A percentile compares a stretch with the other conserved stretches of the same genome.
Evolutionary conservation across 306 rosid species (phyloP).

Genomic region (Cajanus cajan): DNA sequence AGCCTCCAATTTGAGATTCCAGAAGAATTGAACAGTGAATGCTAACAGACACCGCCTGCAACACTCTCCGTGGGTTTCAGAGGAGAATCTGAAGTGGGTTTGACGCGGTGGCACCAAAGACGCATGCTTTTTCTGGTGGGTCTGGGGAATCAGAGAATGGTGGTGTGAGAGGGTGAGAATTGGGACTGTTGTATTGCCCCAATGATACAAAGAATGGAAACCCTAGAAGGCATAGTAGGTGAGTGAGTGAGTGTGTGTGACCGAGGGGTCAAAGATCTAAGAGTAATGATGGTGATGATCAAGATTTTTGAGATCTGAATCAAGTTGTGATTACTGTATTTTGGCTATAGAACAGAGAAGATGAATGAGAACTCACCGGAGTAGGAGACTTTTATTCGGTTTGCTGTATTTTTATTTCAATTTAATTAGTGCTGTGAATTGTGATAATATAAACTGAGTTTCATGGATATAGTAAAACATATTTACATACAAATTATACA

Average conservation of each 20-base stretch:
- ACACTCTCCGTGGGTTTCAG: not conserved
- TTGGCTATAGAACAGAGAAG: not conserved
- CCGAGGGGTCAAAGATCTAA: not conserved
- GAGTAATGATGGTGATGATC: not conserved
- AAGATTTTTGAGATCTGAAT: conserved; percentile 31
- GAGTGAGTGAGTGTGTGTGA: not conserved
- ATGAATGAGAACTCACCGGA: not conserved
- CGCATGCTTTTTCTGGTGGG: not conserved
- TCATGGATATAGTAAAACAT: too few relatives aligned
- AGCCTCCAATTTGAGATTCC: conserved; percentile 14
- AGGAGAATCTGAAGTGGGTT: conserved; percentile 4
- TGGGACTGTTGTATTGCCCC: conserved; percentile 23
- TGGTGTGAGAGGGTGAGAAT: not conserved
- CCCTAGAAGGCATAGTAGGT: conserved; percentile 39
- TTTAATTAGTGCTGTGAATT: too few relatives aligned
- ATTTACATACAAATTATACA: too few relatives aligned
- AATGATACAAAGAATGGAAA: conserved; percentile 16
- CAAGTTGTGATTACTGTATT: not conserved
- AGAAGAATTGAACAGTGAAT: not conserved
- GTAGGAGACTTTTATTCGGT: not conserved
- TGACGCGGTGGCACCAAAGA: not conserved
- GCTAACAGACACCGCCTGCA: not conserved
- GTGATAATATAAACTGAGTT: too few relatives aligned
- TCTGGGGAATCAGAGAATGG: conserved; percentile 7
- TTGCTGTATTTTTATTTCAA: not conserved